phyloP scores from a whole-genome alignment of 2,329 filamentous ascomycete genomes.

The Exophiala calicioides region DNA sequence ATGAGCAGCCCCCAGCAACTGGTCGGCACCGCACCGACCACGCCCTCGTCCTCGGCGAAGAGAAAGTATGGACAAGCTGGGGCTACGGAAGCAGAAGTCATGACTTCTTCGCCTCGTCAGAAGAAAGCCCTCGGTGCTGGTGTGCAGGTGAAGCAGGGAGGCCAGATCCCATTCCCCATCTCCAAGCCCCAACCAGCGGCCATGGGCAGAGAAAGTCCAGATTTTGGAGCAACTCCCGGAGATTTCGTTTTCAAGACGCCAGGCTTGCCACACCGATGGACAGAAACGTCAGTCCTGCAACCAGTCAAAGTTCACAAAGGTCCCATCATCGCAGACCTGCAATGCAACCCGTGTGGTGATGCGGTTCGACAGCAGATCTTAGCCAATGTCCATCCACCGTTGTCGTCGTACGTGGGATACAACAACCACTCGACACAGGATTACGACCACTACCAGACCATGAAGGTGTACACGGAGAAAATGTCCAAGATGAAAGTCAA shows the following conservation, averaged over 20 bases:
- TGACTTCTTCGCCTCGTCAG: constrained; percentile 13
- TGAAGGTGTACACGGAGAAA: constrained; percentile 77
- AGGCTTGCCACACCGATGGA: constrained; percentile 27
- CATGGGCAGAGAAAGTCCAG: not conserved
- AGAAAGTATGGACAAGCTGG: constrained; percentile 19
- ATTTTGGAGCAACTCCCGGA: constrained; percentile 12
- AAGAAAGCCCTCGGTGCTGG: constrained; percentile 7
- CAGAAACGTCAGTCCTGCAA: constrained; percentile 28
- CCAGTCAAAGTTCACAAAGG: constrained; percentile 46
- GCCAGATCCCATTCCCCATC: not conserved
- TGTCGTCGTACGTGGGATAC: constrained; percentile 76
- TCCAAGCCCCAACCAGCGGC: not conserved
- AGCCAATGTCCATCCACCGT: constrained; percentile 68
- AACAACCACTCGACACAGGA: constrained; percentile 67
- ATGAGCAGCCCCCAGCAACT: constrained; percentile 64
- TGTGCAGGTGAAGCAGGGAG: too few species aligned
- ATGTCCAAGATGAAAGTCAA: constrained; percentile 49
- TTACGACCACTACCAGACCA: constrained; percentile 70
- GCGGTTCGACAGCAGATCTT: constrained; percentile 73
- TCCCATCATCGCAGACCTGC: constrained; percentile 75
- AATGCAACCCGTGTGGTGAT: constrained; percentile 90
- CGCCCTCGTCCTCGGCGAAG: constrained; percentile 15
- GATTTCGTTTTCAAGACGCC: constrained; percentile 22
- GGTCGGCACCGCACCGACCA: too few species aligned
- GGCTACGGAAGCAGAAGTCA: constrained; percentile 16